Base-by-base conservation (phyloP, 148 eudicot species). In the Mesembryanthemum crystallinum region DNA sequence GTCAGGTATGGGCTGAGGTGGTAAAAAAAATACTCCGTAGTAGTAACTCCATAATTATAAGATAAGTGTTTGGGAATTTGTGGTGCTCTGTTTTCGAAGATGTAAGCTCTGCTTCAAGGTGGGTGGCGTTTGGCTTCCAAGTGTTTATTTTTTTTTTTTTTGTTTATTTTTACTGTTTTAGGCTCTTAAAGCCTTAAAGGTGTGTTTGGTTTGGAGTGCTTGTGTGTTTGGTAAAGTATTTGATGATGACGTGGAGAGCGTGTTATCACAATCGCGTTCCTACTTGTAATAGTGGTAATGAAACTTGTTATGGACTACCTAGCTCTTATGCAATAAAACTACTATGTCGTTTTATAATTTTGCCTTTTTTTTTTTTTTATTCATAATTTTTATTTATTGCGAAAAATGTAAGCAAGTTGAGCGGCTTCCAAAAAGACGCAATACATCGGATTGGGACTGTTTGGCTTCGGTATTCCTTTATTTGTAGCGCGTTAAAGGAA, bases 241-340 rank as follows among this genome's bases (percentile, higher is more conserved):
- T 17, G 23, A 69, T 23, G 61, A 29, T 28, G 73, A 52, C 21
- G 61, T 18, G 61, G 61, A 57, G 61, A 5, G 11, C 11, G 24
- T 25, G 20, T 27, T 2, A 27, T 1, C 47, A 0, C 24, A 27
- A 55, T 28, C 7, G 42, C 23, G 21, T 25, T 49, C 10, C 15
- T 69, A 10, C 49, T 45, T 0, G 49, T 69, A 10, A 9, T 45
- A 0, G 49, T 45, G 14, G 43, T 39, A 47, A 3, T 30, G 59
- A 49, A 20, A 21, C 51, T 15, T 58, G 32, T 70, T 39, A n/a
- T 55, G 5, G 9, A 5, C 15, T 77, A 37, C 27, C 4, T 21
- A 30, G 1, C n/a, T 39, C 20, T 33, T 47, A 71, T 71, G 75
- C 1, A 71, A 77, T 77, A 62, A 77, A 62, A 77, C 62, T 21